Base-by-base conservation (phyloP, 2,329 filamentous ascomycete genomes). In the Cercospora zeae-maydis region DNA sequence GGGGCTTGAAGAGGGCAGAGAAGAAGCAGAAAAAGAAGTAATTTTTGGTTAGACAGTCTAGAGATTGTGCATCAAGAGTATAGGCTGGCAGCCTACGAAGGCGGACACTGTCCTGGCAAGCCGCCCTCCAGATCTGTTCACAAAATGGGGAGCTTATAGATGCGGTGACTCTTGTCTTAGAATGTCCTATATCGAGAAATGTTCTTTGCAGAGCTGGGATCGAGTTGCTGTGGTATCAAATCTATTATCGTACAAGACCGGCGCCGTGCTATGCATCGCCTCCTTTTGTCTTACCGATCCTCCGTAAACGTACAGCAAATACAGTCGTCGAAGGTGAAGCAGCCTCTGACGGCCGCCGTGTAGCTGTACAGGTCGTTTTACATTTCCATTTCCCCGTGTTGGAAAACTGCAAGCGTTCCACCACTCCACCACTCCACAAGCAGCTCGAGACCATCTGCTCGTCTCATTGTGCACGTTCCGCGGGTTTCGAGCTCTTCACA, bases 1-100 rank as follows among this genome's bases (percentile, higher is more conserved):
- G 92, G 75, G 92, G 90, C 1, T 84, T 93, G 78, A 96, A 96
- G 86, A 85, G 93, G 73, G 74, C 86, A 67, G 83, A 84, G 75
- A 92, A 96, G 82, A 90, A 87, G 81, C 56, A 64, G 27, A 64
- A 66, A 59, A 69, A 65, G 59, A 66, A 66, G 51, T 67, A 63
- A 49, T 49, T 21, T n/a, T 27, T 9, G 7, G 21, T 27, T n/a
- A 49, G 21, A 49, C 42, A 49, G 42, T 45, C 11, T 11, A 49
- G 42, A 13, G 11, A 49, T 27, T 49, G 10, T 49, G 9, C 27
- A 27, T 30, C 42, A 49, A 49, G 14, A 27, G 21, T 27, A n/a
- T 10, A 14, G 21, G 21, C 13, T n/a, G 42, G 19, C 13, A 27
- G 42, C 42, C 21, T 49, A n/a, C 11, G 11, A 13, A 27, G 11